These are phyloP conservation scores for Athelia psychrophila DNA, from an alignment of 1,284 basidiomycete species.

Conservation along the genomic window DNA sequence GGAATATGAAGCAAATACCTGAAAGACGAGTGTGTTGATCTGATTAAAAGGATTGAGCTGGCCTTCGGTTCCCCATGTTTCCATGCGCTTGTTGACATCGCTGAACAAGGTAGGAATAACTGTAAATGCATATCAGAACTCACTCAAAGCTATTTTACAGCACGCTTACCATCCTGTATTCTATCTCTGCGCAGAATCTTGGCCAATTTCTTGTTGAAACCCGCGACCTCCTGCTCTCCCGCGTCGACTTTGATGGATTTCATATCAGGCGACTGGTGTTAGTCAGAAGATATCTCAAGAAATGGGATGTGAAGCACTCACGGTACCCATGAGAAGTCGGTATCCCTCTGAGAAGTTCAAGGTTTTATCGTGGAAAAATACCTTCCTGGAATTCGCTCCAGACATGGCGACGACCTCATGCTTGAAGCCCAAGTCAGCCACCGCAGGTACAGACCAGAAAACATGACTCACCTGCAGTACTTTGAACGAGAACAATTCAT, in stretches of 20 bases:
- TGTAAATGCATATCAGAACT: too few relatives aligned
- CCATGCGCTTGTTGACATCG: conserved; percentile 27
- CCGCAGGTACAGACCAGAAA: background rate
- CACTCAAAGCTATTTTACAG: too few relatives aligned
- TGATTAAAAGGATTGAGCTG: conserved; percentile 32
- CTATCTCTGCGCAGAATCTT: conserved; percentile 20
- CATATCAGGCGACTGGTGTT: conserved; percentile 21
- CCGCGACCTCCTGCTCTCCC: conserved; percentile 5
- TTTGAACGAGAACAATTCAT: conserved; percentile 17
- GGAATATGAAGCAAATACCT: too few relatives aligned
- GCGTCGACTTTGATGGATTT: conserved; percentile 13
- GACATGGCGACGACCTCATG: conserved; percentile 27
- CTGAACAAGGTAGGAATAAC: conserved; percentile 29
- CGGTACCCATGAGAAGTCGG: conserved; percentile 31
- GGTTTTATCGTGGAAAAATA: conserved; percentile 27
- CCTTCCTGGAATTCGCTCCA: conserved; percentile 28
- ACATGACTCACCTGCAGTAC: conserved; percentile 18
- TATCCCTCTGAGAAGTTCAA: conserved; percentile 33
- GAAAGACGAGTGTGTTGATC: conserved; percentile 21
- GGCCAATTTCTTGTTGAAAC: conserved; percentile 15
- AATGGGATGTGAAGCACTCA: conserved; percentile 14
- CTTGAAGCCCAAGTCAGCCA: conserved; percentile 8
- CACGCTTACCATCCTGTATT: conserved; percentile 16
- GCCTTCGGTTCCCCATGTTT: conserved; percentile 27
- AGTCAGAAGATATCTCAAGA: background rate